Percentiles rank a stretch among this genome's conserved stretches.
These are phyloP conservation scores for Termitomyces sp. DNA, from an alignment of 768 basidiomycete species.

Conservation along the genomic window DNA sequence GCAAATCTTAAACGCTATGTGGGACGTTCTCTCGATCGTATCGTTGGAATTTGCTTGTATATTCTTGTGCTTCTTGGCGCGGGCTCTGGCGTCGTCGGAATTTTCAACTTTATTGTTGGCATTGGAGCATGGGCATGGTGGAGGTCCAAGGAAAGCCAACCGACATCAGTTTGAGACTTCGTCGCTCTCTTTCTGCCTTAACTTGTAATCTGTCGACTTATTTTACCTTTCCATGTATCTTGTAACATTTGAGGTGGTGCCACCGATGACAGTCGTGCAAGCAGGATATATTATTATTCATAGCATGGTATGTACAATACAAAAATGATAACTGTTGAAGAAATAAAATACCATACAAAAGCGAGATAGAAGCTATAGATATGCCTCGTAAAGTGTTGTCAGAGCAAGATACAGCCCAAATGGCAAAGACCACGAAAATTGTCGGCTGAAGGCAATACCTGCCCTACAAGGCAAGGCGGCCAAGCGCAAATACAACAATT, in stretches of 20 bases:
- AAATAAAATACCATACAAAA: not conserved
- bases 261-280: not conserved
- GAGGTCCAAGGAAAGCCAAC: slow-evolving; percentile 22
- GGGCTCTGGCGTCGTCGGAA: slow-evolving; percentile 65
- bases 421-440: not conserved
- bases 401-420: not conserved
- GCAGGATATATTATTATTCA: not conserved
- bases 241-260: not conserved
- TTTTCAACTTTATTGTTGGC: slow-evolving; percentile 71
- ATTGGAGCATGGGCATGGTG: slow-evolving; percentile 65
- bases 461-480: not conserved
- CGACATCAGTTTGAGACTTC: slow-evolving; percentile 5
- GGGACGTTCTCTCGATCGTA: slow-evolving; percentile 67
- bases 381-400: not conserved
- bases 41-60: slow-evolving; percentile 81
- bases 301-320: not conserved
- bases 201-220: not conserved
- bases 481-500: not conserved
- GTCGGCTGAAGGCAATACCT: not conserved
- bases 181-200: not conserved
- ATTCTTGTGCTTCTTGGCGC: slow-evolving; percentile 70
- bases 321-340: not conserved
- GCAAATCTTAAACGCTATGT: slow-evolving; percentile 55
- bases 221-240: not conserved
- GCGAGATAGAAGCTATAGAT: not conserved